Conservation (phyloP, 805 yeast species). For the Zygosaccharomyces rouxii region DNA sequence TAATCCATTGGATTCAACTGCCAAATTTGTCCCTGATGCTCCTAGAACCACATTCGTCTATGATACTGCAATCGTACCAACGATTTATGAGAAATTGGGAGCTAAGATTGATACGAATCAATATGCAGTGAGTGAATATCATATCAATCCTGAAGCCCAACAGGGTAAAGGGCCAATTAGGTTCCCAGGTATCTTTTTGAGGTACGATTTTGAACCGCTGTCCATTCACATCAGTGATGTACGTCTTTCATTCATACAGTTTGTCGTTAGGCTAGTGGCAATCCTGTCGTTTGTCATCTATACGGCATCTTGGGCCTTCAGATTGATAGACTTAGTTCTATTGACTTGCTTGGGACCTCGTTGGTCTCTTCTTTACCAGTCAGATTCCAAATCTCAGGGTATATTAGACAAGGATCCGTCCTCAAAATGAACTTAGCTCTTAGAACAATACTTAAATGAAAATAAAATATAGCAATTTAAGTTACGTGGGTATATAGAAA, state of each 20-base stretch:
- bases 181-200: slow-evolving; percentile 76
- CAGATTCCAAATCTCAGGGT: slow-evolving; percentile 26
- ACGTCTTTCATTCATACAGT: slow-evolving; percentile 72
- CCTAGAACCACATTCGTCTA: slow-evolving; percentile 56
- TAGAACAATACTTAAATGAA: not conserved
- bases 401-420: slow-evolving; percentile 19
- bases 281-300: slow-evolving; percentile 79
- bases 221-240: slow-evolving; percentile 62
- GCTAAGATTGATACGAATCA: slow-evolving; percentile 75
- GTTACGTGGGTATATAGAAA: not conserved
- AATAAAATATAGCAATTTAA: not conserved
- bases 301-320: slow-evolving; percentile 61
- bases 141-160: slow-evolving; percentile 24
- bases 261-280: slow-evolving; percentile 72
- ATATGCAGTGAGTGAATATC: slow-evolving; percentile 64
- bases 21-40: slow-evolving; percentile 46
- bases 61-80: slow-evolving; percentile 77
- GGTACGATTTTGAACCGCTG: slow-evolving; percentile 86
- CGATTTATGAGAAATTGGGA: slow-evolving; percentile 67
- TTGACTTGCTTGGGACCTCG: slow-evolving; percentile 54
- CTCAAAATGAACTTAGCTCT: not conserved
- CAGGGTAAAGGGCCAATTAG: slow-evolving; percentile 19
- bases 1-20: slow-evolving; percentile 83
- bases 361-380: slow-evolving; percentile 37
- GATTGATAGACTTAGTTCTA: slow-evolving; percentile 51